Evolutionary conservation across 768 basidiomycete species (phyloP).

Genomic region (Hysterangium stoloniferum): DNA sequence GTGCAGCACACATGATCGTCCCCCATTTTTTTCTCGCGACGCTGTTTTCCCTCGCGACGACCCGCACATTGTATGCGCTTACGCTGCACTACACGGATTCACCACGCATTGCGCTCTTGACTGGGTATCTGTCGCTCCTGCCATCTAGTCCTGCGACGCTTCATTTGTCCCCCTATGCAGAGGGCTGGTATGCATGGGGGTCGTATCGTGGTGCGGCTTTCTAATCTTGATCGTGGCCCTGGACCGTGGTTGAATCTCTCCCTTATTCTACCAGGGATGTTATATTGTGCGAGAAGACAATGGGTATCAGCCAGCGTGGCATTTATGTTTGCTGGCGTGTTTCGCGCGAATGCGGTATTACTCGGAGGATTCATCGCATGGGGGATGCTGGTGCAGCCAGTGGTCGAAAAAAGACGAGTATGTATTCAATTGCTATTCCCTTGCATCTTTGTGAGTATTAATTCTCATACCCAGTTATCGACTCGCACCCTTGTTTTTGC

Average conservation of each 20-base stretch:
- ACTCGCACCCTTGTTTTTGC: conserved; percentile 27
- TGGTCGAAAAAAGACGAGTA: conserved; percentile 33
- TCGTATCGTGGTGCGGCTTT: conserved; percentile 58
- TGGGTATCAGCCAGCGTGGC: conserved; percentile 51
- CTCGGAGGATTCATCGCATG: conserved; percentile 74
- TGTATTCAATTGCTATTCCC: conserved; percentile 6
- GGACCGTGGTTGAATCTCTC: not conserved
- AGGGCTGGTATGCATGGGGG: conserved; percentile 79
- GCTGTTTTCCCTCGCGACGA: conserved; percentile 29
- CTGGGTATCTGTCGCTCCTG: conserved; percentile 63
- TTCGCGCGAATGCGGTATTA: conserved; percentile 74
- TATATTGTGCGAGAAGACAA: conserved; percentile 38
- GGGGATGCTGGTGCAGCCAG: conserved; percentile 54
- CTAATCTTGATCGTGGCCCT: not conserved
- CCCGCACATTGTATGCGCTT: conserved; percentile 46
- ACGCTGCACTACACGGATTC: conserved; percentile 50
- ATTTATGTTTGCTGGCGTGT: conserved; percentile 56
- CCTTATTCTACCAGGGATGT: conserved; percentile 40
- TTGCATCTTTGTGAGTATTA: conserved; percentile 13
- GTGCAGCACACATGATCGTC: not conserved
- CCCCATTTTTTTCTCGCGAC: conserved; percentile 28
- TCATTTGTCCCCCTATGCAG: conserved; percentile 66
- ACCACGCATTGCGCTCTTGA: conserved; percentile 50
- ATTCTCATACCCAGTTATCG: conserved; percentile 1
- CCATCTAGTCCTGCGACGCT: conserved; percentile 75